These are phyloP conservation scores for Botrytis porri DNA, from an alignment of 2,329 filamentous ascomycete genomes.

Conservation along the genomic window DNA sequence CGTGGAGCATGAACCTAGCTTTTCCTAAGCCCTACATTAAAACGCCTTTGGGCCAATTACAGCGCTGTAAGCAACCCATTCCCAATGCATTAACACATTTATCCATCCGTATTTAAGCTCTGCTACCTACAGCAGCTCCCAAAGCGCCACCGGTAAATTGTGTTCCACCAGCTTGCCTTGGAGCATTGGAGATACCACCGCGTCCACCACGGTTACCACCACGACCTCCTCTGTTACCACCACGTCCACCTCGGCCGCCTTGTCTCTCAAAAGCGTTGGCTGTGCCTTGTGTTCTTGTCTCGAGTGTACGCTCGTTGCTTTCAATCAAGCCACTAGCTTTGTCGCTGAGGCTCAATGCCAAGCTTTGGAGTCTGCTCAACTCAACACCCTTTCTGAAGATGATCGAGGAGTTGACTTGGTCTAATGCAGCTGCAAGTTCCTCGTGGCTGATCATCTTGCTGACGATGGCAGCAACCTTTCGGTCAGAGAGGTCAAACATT, in stretches of 20 bases:
- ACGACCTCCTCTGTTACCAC: slow-evolving; percentile 63
- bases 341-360: slow-evolving; percentile 90
- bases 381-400: slow-evolving; percentile 99
- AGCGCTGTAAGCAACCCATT: slow-evolving; percentile 32
- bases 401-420: slow-evolving; percentile 95
- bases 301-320: slow-evolving; percentile 93
- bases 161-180: slow-evolving; percentile 68
- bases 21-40: slow-evolving; percentile 36
- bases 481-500: slow-evolving; percentile 92
- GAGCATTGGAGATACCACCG: slow-evolving; percentile 55
- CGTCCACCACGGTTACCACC: slow-evolving; percentile 59
- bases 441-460: slow-evolving; percentile 99
- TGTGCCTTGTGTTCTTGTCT: slow-evolving; percentile 94
- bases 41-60: slow-evolving; percentile 36
- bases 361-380: slow-evolving; percentile 89
- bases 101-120: slow-evolving; percentile 46
- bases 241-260: slow-evolving; percentile 70
- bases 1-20: slow-evolving; percentile 25
- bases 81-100: slow-evolving; percentile 37
- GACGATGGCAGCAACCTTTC: slow-evolving; percentile 91
- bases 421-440: slow-evolving; percentile 90
- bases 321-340: slow-evolving; percentile 96
- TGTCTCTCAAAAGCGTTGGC: slow-evolving; percentile 94
- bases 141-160: slow-evolving; percentile 81
- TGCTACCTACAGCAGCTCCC: slow-evolving; percentile 56